Percentiles rank a stretch among this genome's conserved stretches.
Evolutionary conservation across 2,329 filamentous ascomycete species (phyloP).

Genomic region (Paecilomyces variotii): DNA sequence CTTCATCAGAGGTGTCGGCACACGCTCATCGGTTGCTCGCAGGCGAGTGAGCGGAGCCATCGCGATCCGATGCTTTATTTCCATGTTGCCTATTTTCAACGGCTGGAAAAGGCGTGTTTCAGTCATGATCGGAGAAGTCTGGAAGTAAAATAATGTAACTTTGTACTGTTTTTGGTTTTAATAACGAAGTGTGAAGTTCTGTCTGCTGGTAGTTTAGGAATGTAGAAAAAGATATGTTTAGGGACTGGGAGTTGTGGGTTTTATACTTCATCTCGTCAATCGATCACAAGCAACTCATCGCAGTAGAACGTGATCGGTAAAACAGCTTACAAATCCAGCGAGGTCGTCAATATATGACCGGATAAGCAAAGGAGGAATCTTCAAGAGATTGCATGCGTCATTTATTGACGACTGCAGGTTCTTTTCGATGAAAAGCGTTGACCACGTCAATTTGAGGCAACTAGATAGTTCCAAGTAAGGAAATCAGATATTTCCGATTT

Average conservation of each 20-base stretch:
- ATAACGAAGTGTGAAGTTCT: neutral
- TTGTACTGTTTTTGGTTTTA: neutral
- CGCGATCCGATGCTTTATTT: constrained; percentile 41
- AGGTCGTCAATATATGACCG: too few relatives aligned
- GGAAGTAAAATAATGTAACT: neutral
- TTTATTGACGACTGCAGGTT: too few relatives aligned
- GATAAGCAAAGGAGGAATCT: too few relatives aligned
- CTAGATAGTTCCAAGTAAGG: neutral
- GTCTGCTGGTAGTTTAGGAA: neutral
- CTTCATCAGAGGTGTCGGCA: constrained; percentile 35
- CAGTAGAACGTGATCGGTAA: too few relatives aligned
- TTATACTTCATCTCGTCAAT: too few relatives aligned
- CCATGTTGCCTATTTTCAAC: constrained; percentile 32
- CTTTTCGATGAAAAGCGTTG: too few relatives aligned
- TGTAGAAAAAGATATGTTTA: too few relatives aligned
- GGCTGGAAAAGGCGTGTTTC: constrained; percentile 17
- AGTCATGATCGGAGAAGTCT: neutral
- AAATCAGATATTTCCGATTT: neutral
- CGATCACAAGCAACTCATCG: too few relatives aligned
- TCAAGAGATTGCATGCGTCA: too few relatives aligned
- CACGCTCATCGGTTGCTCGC: constrained; percentile 43
- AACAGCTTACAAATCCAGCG: too few relatives aligned
- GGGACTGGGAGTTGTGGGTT: too few relatives aligned
- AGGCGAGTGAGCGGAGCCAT: constrained; percentile 54
- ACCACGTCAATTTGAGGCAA: neutral